A percentile compares a stretch with the other conserved stretches of the same genome.
phyloP scores from a whole-genome alignment of 352 stramenopile genomes.

The Pythium aristosporum region DNA sequence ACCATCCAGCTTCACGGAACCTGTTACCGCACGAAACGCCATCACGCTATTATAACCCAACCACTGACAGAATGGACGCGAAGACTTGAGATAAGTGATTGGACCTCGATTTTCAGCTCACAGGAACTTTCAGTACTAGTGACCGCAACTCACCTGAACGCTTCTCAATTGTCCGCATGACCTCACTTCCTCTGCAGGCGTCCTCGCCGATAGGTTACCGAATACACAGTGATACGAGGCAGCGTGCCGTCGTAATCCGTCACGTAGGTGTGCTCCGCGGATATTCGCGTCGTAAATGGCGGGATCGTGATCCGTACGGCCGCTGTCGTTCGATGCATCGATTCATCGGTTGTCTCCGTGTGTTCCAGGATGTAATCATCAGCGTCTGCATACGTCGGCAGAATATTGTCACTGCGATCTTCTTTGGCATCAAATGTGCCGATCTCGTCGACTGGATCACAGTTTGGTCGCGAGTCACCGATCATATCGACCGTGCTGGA shows the following conservation, averaged over 20 bases:
- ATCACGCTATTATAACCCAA: not conserved
- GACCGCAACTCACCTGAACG: not conserved
- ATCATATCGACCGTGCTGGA: conserved; percentile 1
- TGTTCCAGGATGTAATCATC: not conserved
- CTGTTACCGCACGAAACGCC: conserved; percentile 6
- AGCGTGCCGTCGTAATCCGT: conserved; percentile 16
- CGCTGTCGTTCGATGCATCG: not conserved
- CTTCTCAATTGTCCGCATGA: not conserved
- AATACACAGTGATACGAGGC: conserved; percentile 8
- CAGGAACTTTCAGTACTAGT: not conserved
- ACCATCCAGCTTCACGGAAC: not conserved
- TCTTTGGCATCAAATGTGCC: not conserved
- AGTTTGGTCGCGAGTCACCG: not conserved
- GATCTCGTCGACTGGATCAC: conserved; percentile 19
- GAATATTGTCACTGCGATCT: not conserved
- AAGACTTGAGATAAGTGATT: not conserved
- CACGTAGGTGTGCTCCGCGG: not conserved
- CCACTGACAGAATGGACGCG: not conserved
- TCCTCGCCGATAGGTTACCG: conserved; percentile 9
- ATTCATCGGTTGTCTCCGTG: not conserved
- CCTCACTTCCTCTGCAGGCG: conserved; percentile 2
- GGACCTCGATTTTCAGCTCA: not conserved
- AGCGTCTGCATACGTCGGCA: not conserved
- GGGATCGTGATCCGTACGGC: conserved; percentile 9
- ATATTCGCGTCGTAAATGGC: conserved; percentile 9